phyloP scores from a whole-genome alignment of 73 alveolate species.

The Paramecium octaurelia region DNA sequence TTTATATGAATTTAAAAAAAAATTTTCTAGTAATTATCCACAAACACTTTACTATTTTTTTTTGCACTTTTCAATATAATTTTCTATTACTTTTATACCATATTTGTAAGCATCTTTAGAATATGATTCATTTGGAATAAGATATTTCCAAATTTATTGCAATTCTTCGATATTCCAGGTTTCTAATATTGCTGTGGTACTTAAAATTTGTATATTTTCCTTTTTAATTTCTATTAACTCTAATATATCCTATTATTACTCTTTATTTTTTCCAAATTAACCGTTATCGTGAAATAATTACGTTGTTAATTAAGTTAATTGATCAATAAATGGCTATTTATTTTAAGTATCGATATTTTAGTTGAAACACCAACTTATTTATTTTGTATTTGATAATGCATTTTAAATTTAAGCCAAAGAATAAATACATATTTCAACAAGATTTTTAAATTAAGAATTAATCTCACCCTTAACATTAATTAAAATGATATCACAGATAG shows the following conservation, averaged over 20 bases:
- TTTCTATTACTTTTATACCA: neutral
- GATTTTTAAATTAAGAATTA: neutral
- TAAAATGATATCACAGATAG: conserved; percentile 16
- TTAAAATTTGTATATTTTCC: neutral
- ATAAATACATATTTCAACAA: neutral
- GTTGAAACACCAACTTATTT: neutral
- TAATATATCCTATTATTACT: neutral
- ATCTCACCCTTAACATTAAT: conserved; percentile 63
- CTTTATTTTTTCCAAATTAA: neutral
- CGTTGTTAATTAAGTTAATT: neutral
- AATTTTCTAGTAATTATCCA: neutral
- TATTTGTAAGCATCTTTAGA: neutral
- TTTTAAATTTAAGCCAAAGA: neutral
- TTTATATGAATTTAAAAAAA: neutral
- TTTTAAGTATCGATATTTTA: neutral
- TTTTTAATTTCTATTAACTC: neutral
- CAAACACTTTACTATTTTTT: neutral
- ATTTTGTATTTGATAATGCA: neutral
- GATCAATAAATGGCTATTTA: neutral
- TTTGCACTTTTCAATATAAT: neutral
- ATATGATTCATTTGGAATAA: neutral
- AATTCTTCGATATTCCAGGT: neutral
- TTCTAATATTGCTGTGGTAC: neutral
- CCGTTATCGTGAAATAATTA: neutral
- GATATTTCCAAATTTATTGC: neutral